Percentiles rank a stretch among this genome's conserved stretches.
Conservation (phyloP, 2,329 filamentous ascomycete species). For the Drechmeria coniospora region DNA sequence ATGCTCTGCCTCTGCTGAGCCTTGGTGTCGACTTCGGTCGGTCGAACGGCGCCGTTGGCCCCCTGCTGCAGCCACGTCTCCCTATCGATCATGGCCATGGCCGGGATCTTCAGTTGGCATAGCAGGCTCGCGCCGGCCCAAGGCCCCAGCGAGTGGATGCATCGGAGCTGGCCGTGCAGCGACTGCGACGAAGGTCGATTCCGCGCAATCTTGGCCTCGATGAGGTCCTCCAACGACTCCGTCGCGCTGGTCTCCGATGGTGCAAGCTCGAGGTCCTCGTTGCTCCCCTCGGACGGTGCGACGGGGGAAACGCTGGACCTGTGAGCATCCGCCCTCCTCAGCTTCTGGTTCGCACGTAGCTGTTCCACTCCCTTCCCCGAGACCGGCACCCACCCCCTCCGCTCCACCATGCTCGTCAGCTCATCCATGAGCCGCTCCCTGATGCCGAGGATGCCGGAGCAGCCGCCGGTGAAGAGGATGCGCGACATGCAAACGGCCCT, state of each 20-base stretch:
- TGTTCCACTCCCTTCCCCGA: slow-evolving; percentile 51
- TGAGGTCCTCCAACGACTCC: slow-evolving; percentile 13
- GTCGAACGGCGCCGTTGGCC: slow-evolving; percentile 41
- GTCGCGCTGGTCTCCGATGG: slow-evolving; percentile 10
- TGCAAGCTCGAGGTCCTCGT: slow-evolving; percentile 9
- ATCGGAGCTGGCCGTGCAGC: slow-evolving; percentile 45
- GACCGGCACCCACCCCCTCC: slow-evolving; percentile 64
- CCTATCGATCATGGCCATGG: slow-evolving; percentile 54
- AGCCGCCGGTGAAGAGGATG: slow-evolving; percentile 73
- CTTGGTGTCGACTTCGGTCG: slow-evolving; percentile 43
- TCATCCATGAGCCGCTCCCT: slow-evolving; percentile 66
- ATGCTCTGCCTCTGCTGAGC: slow-evolving; percentile 48
- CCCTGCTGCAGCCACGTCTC: slow-evolving; percentile 59
- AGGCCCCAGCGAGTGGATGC: slow-evolving; percentile 52
- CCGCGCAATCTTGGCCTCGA: slow-evolving; percentile 21
- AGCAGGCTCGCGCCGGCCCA: slow-evolving; percentile 63
- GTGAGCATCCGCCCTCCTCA: slow-evolving; percentile 14
- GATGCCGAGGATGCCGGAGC: slow-evolving; percentile 63
- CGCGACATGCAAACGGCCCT: slow-evolving; percentile 77
- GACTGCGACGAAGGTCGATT: slow-evolving; percentile 20
- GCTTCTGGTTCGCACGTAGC: slow-evolving; percentile 28
- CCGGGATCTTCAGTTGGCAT: slow-evolving; percentile 50
- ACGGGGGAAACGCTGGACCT: slow-evolving; percentile 8
- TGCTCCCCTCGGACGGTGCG: slow-evolving; percentile 9
- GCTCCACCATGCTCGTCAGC: slow-evolving; percentile 47